phyloP scores from a whole-genome alignment of 805 yeast species.

The Tanozyma kutaoensis region DNA sequence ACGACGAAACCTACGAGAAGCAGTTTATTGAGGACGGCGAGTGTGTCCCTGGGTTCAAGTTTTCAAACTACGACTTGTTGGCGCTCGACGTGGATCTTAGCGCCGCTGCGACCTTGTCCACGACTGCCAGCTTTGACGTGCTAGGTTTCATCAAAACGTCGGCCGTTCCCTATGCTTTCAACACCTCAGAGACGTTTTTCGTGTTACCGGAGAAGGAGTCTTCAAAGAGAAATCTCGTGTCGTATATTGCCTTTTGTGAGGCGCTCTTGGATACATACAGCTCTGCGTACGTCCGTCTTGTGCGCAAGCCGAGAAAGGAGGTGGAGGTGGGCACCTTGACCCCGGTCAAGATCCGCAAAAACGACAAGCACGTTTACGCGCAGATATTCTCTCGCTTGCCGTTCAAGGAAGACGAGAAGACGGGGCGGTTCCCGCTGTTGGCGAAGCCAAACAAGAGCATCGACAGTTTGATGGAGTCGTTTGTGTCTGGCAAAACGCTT shows the following conservation, averaged over 20 bases:
- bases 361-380: constrained; percentile 13
- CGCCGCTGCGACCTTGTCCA: constrained; percentile 26
- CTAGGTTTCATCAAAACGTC: constrained; percentile 40
- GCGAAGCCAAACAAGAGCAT: constrained; percentile 1
- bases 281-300: constrained; percentile 53
- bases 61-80: constrained; percentile 37
- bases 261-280: constrained; percentile 34
- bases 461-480: constrained; percentile 18
- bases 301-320: constrained; percentile 33
- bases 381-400: constrained; percentile 49
- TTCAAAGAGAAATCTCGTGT: constrained; percentile 19
- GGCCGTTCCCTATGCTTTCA: constrained; percentile 43
- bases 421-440: constrained; percentile 33
- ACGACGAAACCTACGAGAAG: constrained; percentile 9
- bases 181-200: constrained; percentile 45
- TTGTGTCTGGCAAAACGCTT: constrained; percentile 13
- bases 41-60: constrained; percentile 49
- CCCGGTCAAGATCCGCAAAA: constrained; percentile 21
- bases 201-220: constrained; percentile 28
- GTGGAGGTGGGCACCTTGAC: constrained; percentile 38
- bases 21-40: constrained; percentile 22
- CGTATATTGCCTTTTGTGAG: constrained; percentile 27
- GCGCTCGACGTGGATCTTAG: constrained; percentile 35
- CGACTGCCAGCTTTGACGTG: constrained; percentile 46
- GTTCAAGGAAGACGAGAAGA: constrained; percentile 60